Conservation (phyloP, 768 basidiomycete genomes). For the Tephrocybe sp. region DNA sequence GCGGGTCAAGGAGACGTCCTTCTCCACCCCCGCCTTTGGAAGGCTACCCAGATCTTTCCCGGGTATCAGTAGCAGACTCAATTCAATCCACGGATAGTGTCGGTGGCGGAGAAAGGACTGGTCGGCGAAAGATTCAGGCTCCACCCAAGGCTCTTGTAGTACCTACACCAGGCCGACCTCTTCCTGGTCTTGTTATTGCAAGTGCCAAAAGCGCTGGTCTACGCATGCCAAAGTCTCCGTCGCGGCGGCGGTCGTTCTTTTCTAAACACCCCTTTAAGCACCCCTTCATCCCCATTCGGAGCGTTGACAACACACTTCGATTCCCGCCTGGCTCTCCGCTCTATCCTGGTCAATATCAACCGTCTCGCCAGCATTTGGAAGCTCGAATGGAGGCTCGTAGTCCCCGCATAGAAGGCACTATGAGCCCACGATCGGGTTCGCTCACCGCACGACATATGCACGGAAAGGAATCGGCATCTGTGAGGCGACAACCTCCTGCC, state of each 20-base stretch:
- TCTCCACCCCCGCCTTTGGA: slow-evolving; percentile 19
- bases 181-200: slow-evolving; percentile 21
- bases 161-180: slow-evolving; percentile 22
- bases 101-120: slow-evolving; percentile 4
- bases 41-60: slow-evolving; percentile 15
- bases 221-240: slow-evolving; percentile 31
- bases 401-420: slow-evolving; percentile 11
- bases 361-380: slow-evolving; percentile 22
- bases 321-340: slow-evolving; percentile 23
- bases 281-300: slow-evolving; percentile 39
- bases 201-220: slow-evolving; percentile 20
- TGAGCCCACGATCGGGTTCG: slow-evolving; percentile 8
- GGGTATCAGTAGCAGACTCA: slow-evolving; percentile 14
- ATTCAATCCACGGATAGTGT: slow-evolving; percentile 3
- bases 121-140: slow-evolving; percentile 15
- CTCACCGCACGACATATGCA: slow-evolving; percentile 3
- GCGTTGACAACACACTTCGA: slow-evolving; percentile 23
- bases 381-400: slow-evolving; percentile 18
- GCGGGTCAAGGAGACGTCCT: slow-evolving; percentile 23
- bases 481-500: slow-evolving; percentile 12
- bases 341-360: slow-evolving; percentile 17
- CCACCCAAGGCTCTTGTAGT: slow-evolving; percentile 24
- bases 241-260: slow-evolving; percentile 29
- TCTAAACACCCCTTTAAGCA: slow-evolving; percentile 31
- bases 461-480: slow-evolving; percentile 4